Evolutionary conservation across 306 rosid species (phyloP).

Genomic region (Quercus glauca): DNA sequence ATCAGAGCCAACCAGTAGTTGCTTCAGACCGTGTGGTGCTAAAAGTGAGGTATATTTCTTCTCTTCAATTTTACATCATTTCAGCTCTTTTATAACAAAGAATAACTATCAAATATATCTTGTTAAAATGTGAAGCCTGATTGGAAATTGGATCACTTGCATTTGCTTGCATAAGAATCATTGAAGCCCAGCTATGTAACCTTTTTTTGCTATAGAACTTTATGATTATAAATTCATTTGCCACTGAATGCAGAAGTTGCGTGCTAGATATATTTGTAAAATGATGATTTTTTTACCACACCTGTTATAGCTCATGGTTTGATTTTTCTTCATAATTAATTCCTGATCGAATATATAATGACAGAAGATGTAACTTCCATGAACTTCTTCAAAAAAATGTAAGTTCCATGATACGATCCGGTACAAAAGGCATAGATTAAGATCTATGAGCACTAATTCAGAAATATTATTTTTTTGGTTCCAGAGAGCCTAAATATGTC

Average conservation of each 20-base stretch:
- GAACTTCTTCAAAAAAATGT: no score
- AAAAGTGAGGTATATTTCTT: conserved; percentile 60
- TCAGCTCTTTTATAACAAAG: conserved; percentile 5
- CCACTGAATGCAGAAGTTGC: not conserved
- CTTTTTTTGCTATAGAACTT: not conserved
- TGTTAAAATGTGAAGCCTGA: not conserved
- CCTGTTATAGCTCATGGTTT: not conserved
- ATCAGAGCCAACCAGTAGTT: conserved; percentile 40
- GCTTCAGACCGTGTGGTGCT: conserved; percentile 43
- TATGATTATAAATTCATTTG: not conserved
- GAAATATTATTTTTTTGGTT: not conserved
- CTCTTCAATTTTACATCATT: conserved; percentile 11
- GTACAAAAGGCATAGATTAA: not conserved
- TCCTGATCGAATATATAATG: not conserved
- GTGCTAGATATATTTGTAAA: not conserved
- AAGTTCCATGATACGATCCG: not conserved
- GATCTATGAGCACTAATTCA: not conserved
- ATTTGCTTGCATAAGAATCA: not conserved
- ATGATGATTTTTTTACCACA: not conserved
- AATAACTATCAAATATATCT: not conserved
- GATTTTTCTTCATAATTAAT: not conserved
- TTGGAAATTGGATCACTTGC: not conserved
- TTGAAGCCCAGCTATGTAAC: not conserved
- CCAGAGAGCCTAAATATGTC: not conserved
- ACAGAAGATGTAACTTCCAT: not conserved